Conservation (phyloP, 768 basidiomycete species). For the Rubroboletus satanas region DNA sequence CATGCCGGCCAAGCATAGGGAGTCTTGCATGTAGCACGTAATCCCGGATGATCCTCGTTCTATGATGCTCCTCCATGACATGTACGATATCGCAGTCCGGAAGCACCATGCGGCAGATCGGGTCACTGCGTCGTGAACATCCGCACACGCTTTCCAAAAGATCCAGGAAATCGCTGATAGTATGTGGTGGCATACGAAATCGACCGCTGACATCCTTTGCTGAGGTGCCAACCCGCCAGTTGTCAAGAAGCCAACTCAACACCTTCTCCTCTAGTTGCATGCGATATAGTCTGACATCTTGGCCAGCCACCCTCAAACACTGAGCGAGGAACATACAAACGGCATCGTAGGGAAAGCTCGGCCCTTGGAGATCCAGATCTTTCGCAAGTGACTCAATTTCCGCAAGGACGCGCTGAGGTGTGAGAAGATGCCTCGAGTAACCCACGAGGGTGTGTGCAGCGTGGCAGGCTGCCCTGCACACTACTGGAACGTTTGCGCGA, state of each 20-base stretch:
- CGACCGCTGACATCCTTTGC: slow-evolving; percentile 35
- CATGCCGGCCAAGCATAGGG: slow-evolving; percentile 36
- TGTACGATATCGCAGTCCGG: slow-evolving; percentile 69
- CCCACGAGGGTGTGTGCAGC: slow-evolving; percentile 53
- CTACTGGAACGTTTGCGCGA: slow-evolving; percentile 58
- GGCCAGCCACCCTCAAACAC: slow-evolving; percentile 66
- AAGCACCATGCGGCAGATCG: slow-evolving; percentile 50
- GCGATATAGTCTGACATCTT: slow-evolving; percentile 79
- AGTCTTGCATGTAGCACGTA: slow-evolving; percentile 67
- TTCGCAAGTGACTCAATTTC: slow-evolving; percentile 79
- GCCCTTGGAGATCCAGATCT: slow-evolving; percentile 89
- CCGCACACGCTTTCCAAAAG: slow-evolving; percentile 66
- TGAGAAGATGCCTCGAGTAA: slow-evolving; percentile 41
- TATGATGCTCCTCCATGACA: slow-evolving; percentile 54
- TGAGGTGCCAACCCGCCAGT: slow-evolving; percentile 54
- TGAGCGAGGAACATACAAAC: slow-evolving; percentile 79
- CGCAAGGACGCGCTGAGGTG: slow-evolving; percentile 52
- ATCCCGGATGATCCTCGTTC: slow-evolving; percentile 58
- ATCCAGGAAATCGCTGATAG: slow-evolving; percentile 55
- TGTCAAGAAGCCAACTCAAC: slow-evolving; percentile 72
- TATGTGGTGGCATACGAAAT: slow-evolving; percentile 48
- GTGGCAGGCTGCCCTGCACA: slow-evolving; percentile 81
- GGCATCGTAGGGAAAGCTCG: slow-evolving; percentile 80
- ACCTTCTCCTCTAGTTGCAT: slow-evolving; percentile 87
- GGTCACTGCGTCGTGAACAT: slow-evolving; percentile 41